Conservation (phyloP, 2,329 filamentous ascomycete genomes). For the Fusarium cyanostomum region DNA sequence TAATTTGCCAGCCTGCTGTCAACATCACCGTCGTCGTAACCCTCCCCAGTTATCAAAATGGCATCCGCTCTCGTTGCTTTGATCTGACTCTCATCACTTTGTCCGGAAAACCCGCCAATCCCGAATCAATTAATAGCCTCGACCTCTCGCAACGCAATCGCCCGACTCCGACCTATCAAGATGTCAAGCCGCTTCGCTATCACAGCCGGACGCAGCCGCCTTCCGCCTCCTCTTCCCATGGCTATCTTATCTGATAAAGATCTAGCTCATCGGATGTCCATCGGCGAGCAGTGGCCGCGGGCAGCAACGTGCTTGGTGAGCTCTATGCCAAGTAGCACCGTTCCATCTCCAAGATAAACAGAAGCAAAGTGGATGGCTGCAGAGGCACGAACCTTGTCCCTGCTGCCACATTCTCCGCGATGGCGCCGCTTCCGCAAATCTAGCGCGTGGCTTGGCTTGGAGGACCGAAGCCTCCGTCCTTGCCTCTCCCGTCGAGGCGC, state of each 20-base stretch:
- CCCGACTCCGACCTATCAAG: constrained; percentile 23
- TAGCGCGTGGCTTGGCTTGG: constrained; percentile 1
- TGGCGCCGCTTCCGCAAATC: constrained; percentile 5
- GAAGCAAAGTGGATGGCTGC: constrained; percentile 27
- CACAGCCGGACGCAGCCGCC: constrained; percentile 34
- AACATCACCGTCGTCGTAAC: too few species aligned
- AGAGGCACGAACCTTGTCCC: constrained; percentile 4
- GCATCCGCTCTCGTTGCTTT: neutral
- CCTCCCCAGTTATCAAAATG: too few species aligned
- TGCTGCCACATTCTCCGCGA: constrained; percentile 7
- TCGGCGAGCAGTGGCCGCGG: constrained; percentile 11
- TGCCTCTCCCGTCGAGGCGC: neutral
- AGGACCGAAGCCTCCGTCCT: neutral
- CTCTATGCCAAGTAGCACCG: constrained; percentile 19
- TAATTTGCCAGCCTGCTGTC: too few species aligned
- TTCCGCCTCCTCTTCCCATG: constrained; percentile 13
- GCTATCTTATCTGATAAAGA: constrained; percentile 34
- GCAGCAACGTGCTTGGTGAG: constrained; percentile 9
- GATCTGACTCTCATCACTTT: neutral
- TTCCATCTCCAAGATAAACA: constrained; percentile 33
- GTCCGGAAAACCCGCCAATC: neutral
- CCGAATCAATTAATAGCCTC: neutral
- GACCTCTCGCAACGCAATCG: constrained; percentile 15
- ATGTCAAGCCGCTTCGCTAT: neutral
- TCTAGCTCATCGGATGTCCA: constrained; percentile 18